A percentile compares a stretch with the other conserved stretches of the same genome.
phyloP scores from a whole-genome alignment of 2,329 filamentous ascomycete species.

The Sclerotinia borealis region DNA sequence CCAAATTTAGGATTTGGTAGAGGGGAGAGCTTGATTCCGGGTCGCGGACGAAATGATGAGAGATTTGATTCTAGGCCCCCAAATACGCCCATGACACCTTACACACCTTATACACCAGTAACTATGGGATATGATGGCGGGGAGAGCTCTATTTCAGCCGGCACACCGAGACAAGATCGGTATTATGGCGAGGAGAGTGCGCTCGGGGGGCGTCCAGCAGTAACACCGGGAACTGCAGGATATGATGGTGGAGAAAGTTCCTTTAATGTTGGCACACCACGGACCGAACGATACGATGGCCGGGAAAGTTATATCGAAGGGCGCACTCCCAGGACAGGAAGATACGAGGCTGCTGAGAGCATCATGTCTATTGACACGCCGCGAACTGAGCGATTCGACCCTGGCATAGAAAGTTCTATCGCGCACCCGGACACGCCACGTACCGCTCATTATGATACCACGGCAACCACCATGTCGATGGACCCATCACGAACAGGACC shows the following conservation, averaged over 20 bases:
- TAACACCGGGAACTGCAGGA: neutral
- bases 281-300: neutral
- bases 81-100: conserved; percentile 11
- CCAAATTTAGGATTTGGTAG: conserved; percentile 1
- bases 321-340: conserved; percentile 1
- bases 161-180: neutral
- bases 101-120: conserved; percentile 4
- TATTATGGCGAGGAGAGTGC: neutral
- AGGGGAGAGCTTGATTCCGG: neutral
- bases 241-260: conserved; percentile 5
- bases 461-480: conserved; percentile 15
- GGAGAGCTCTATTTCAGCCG: conserved; percentile 5
- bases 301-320: neutral
- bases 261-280: neutral
- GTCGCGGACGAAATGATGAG: neutral
- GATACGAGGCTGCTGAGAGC: conserved; percentile 8
- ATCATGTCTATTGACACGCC: conserved; percentile 2
- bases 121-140: conserved; percentile 8
- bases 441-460: conserved; percentile 27
- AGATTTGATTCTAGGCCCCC: conserved; percentile 5
- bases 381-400: conserved; percentile 8
- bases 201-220: neutral
- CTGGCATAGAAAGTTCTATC: conserved; percentile 7
- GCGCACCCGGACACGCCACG: conserved; percentile 7
- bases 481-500: conserved; percentile 9